These are phyloP conservation scores for Megacollybia marginata DNA, from an alignment of 768 basidiomycete species.

Conservation along the genomic window DNA sequence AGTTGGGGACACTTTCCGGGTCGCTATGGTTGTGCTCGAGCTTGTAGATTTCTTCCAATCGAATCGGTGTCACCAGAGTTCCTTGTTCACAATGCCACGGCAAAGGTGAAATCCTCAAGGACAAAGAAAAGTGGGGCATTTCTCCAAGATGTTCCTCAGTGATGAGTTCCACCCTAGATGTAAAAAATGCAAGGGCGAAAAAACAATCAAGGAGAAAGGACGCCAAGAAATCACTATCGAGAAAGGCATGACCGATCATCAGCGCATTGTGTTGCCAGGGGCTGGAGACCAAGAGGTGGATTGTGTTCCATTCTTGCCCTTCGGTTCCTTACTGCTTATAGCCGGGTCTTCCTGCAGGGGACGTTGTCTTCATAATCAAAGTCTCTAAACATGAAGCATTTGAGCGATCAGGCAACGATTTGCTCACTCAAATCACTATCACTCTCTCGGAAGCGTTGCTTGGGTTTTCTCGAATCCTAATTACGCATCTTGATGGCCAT, in stretches of 20 bases:
- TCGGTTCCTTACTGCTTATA: constrained; percentile 21
- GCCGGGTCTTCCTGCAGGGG: constrained; percentile 84
- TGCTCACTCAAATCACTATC: constrained; percentile 74
- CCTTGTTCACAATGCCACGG: constrained; percentile 69
- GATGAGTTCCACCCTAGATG: constrained; percentile 45
- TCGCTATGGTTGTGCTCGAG: not conserved
- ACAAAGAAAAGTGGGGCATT: constrained; percentile 65
- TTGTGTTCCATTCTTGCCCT: constrained; percentile 1
- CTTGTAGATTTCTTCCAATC: constrained; percentile 34
- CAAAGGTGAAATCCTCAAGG: constrained; percentile 61
- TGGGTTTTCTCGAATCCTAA: constrained; percentile 87
- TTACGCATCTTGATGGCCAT: constrained; percentile 90
- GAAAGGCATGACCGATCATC: constrained; percentile 76
- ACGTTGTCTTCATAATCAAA: constrained; percentile 81
- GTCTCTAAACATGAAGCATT: constrained; percentile 68
- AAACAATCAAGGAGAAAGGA: constrained; percentile 80
- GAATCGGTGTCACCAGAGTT: constrained; percentile 42
- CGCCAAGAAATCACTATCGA: constrained; percentile 84
- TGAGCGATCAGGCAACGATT: constrained; percentile 74
- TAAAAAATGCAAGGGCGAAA: constrained; percentile 91
- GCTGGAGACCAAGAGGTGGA: constrained; percentile 86
- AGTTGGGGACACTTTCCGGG: constrained; percentile 3
- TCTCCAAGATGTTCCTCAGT: not conserved
- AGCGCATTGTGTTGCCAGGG: constrained; percentile 83
- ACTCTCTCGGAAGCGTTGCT: constrained; percentile 91